phyloP scores from a whole-genome alignment of 2,329 filamentous ascomycete genomes.

The Alternaria sp. region DNA sequence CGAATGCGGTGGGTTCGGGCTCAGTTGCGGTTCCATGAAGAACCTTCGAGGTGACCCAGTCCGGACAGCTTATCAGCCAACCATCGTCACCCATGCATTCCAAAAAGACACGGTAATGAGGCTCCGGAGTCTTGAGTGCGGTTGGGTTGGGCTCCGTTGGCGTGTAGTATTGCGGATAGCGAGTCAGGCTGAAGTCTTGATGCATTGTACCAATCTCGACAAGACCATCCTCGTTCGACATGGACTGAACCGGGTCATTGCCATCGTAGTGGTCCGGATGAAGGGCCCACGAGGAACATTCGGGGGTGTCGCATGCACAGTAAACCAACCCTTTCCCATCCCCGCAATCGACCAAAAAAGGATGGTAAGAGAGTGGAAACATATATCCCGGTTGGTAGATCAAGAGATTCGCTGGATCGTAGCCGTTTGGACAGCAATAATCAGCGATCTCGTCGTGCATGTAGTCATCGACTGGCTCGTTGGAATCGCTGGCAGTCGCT shows the following conservation, averaged over 20 bases:
- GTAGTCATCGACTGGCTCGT: not conserved
- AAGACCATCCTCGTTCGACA: not conserved
- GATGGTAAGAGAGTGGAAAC: not conserved
- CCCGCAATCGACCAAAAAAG: not conserved
- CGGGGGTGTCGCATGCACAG: not conserved
- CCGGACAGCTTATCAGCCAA: too few species aligned
- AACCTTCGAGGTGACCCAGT: too few species aligned
- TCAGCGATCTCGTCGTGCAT: not conserved
- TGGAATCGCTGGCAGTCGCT: not conserved
- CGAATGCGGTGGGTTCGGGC: not conserved
- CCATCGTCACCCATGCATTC: too few species aligned
- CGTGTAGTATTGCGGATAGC: too few species aligned
- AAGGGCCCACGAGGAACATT: not conserved
- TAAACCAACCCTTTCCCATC: not conserved
- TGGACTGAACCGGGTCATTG: too few species aligned
- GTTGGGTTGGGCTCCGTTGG: not conserved
- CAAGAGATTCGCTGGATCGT: not conserved
- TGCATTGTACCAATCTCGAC: not conserved
- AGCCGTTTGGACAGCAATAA: not conserved
- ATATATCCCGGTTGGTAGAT: not conserved
- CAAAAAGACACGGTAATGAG: too few species aligned
- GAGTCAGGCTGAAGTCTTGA: too few species aligned
- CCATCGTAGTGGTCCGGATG: not conserved
- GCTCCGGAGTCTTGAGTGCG: not conserved
- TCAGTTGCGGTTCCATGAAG: too few species aligned